A percentile compares a stretch with the other conserved stretches of the same genome.
These are phyloP conservation scores for Ceraceosorus guamensis DNA, from an alignment of 1,284 basidiomycete genomes.

Conservation along the genomic window DNA sequence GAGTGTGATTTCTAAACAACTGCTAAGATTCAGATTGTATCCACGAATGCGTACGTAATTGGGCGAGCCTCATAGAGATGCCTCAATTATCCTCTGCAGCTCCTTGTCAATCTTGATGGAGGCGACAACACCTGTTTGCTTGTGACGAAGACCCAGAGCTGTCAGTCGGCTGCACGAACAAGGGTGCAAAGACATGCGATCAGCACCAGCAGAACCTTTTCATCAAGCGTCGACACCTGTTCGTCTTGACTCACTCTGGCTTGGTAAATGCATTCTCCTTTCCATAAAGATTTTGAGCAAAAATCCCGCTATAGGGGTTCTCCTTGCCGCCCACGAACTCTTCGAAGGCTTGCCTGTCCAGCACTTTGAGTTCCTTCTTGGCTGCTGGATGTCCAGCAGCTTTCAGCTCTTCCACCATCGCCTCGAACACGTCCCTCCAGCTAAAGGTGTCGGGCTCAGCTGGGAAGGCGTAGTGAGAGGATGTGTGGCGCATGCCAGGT, in stretches of 20 bases:
- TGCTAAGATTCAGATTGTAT: too few relatives aligned
- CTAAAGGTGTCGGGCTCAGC: conserved; percentile 4
- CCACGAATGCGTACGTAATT: too few relatives aligned
- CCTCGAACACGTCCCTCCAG: conserved; percentile 3
- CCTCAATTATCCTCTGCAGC: conserved; percentile 4
- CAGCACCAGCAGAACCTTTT: not conserved
- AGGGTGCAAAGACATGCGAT: not conserved
- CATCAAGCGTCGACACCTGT: not conserved
- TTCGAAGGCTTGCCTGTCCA: not conserved
- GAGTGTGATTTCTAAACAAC: too few relatives aligned
- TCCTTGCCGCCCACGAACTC: conserved; percentile 4
- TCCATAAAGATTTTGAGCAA: conserved; percentile 1
- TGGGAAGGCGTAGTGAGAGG: conserved; percentile 10
- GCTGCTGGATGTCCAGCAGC: not conserved
- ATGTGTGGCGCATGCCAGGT: conserved; percentile 3
- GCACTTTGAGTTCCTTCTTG: not conserved
- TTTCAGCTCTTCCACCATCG: not conserved
- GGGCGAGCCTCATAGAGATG: too few relatives aligned
- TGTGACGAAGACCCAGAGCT: conserved; percentile 5
- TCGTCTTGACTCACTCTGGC: conserved; percentile 3
- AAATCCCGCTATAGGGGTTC: not conserved
- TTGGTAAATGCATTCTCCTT: conserved; percentile 6
- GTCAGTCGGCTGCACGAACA: not conserved
- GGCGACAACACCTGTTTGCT: conserved; percentile 7
- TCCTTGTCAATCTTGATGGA: conserved; percentile 5